Base-by-base conservation (phyloP, 2,329 filamentous ascomycete genomes). In the Didymella sp. region DNA sequence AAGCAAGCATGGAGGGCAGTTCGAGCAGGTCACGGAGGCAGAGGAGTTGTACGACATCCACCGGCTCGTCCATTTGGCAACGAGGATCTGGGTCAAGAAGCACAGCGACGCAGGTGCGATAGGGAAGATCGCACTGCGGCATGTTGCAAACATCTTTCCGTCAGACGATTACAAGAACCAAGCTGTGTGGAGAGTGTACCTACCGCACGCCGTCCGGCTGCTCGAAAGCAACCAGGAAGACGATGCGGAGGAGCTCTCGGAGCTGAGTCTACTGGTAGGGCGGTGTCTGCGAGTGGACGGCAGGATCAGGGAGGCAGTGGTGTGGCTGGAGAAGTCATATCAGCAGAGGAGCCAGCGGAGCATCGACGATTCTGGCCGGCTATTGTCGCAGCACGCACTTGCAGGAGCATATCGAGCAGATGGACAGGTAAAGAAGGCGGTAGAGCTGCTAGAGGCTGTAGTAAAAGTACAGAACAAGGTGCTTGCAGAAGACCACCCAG, bases 1-100 rank as follows among this genome's bases (percentile, higher is more conserved):
- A 30, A 27, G 15, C 13, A n/a, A 27, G 2, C 3, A 25, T 4
- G 22, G 7, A 4, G 21, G 5, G 7, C 12, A 6, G 7, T 24
- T 33, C 25, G 40, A 47, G 4, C n/a, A n/a, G n/a, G n/a, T n/a
- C n/a, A n/a, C n/a, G n/a, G n/a, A n/a, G n/a, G n/a, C n/a, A n/a
- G 43, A 56, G 15, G 52, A 56, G 37, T 25, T 21, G 42, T 59
- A 45, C 22, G 51, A 59, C 33, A 49, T 59, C 12, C 52, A 59
- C 47, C 46, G 52, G 22, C 52, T 56, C 1, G 52, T 59, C 3
- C 47, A 59, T 19, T 35, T 59, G 13, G 57, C 57, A 8, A 56
- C 52, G 6, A 37, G 27, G 33, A 48, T 56, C 17, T 59, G 57
- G 52, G 40, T 56, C n/a, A 28, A 19, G 2, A n/a, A 38, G 21